Conservation (phyloP, 495 filamentous ascomycete genomes). For the Rostrohypoxylon terebratum region DNA sequence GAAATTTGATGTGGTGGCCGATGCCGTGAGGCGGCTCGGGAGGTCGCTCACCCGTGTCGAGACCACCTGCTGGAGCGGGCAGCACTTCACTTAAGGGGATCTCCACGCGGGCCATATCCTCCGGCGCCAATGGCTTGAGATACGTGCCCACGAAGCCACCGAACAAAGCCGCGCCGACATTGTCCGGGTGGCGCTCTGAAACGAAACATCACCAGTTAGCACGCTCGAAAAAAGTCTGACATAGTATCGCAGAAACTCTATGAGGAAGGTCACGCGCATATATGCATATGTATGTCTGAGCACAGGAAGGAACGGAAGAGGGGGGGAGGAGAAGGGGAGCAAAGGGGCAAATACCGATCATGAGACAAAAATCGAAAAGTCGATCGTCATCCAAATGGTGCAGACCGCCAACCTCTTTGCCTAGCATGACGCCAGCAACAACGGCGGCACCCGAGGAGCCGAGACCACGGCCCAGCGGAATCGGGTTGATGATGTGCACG, state of each 20-base stretch:
- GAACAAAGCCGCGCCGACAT: constrained; percentile 92
- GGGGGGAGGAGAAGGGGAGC: constrained; percentile 22
- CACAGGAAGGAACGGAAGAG: not conserved
- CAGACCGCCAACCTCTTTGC: constrained; percentile 86
- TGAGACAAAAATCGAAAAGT: constrained; percentile 93
- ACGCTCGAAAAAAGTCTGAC: not conserved
- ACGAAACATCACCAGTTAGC: constrained; percentile 33
- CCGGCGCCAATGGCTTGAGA: constrained; percentile 86
- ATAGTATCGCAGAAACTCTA: not conserved
- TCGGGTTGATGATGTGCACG: constrained; percentile 92
- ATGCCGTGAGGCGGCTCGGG: constrained; percentile 90
- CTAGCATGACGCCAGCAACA: constrained; percentile 91
- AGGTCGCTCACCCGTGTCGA: constrained; percentile 84
- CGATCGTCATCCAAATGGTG: constrained; percentile 80
- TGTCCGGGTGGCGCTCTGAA: constrained; percentile 92
- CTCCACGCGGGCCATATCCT: constrained; percentile 85
- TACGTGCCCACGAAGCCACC: constrained; percentile 98
- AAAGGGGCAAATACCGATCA: constrained; percentile 71
- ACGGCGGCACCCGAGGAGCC: constrained; percentile 95
- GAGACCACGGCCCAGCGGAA: constrained; percentile 88
- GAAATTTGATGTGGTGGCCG: constrained; percentile 92
- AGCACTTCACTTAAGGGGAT: constrained; percentile 97
- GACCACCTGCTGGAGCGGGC: constrained; percentile 83
- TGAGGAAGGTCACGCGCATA: not conserved
- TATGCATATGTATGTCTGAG: not conserved